Percentiles rank a stretch among this genome's conserved stretches.
Conservation (phyloP, 2,329 filamentous ascomycete genomes). For the Talaromyces sp. region DNA sequence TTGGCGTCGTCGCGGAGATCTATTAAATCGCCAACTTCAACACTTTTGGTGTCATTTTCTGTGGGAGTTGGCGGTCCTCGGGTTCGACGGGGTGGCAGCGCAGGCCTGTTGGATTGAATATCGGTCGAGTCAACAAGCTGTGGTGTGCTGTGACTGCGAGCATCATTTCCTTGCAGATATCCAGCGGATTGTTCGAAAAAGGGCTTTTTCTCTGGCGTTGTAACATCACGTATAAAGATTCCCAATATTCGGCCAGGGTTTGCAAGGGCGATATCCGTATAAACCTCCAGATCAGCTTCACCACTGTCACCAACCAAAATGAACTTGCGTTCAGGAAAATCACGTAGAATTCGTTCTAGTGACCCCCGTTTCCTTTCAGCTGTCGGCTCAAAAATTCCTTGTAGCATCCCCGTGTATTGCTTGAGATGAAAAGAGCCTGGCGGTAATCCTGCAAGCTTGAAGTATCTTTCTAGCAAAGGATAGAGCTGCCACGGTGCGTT, state of each 20-base stretch:
- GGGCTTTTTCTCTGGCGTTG: slow-evolving; percentile 69
- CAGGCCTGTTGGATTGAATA: slow-evolving; percentile 35
- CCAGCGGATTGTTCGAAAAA: slow-evolving; percentile 74
- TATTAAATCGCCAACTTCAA: slow-evolving; percentile 40
- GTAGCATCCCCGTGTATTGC: slow-evolving; percentile 94
- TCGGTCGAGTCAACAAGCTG: slow-evolving; percentile 32
- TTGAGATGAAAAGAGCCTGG: slow-evolving; percentile 92
- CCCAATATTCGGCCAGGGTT: slow-evolving; percentile 82
- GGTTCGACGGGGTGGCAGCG: slow-evolving; percentile 43
- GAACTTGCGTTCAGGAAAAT: slow-evolving; percentile 89
- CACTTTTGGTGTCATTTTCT: slow-evolving; percentile 24
- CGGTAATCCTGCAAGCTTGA: slow-evolving; percentile 77
- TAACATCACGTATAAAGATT: slow-evolving; percentile 95
- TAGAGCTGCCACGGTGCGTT: slow-evolving; percentile 99
- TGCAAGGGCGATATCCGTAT: slow-evolving; percentile 85
- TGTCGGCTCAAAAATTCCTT: slow-evolving; percentile 97
- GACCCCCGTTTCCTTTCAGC: slow-evolving; percentile 91
- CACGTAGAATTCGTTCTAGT: slow-evolving; percentile 78
- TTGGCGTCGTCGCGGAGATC: slow-evolving; percentile 42
- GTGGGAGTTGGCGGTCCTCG: slow-evolving; percentile 18
- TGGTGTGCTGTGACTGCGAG: slow-evolving; percentile 29
- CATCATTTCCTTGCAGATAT: slow-evolving; percentile 29
- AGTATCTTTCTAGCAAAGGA: slow-evolving; percentile 83
- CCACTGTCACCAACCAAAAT: slow-evolving; percentile 93
- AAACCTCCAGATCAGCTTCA: slow-evolving; percentile 95